Percentiles rank a stretch among this genome's conserved stretches.
phyloP scores from a whole-genome alignment of 169 alveolate genomes.

The Theileria equi region DNA sequence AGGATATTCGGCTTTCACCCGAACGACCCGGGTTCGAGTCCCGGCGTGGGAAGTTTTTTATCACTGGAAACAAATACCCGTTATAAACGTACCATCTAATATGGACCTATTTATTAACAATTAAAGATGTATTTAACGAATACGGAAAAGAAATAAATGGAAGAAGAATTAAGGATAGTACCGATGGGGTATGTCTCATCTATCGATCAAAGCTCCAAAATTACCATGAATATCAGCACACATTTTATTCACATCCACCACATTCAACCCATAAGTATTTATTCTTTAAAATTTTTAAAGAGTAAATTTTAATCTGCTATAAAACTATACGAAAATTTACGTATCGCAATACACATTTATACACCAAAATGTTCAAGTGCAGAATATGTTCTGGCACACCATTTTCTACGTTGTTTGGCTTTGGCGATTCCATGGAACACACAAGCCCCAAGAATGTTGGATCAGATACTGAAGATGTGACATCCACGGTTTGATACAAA shows the following conservation, averaged over 20 bases:
- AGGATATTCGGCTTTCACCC: constrained; percentile 99
- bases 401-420: constrained; percentile 68
- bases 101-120: too few relatives aligned
- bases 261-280: neutral
- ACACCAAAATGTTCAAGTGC: constrained; percentile 73
- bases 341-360: neutral
- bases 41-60: constrained; percentile 91
- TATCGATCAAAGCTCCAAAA: too few relatives aligned
- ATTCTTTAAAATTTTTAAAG: constrained; percentile 38
- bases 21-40: constrained; percentile 99
- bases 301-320: too few relatives aligned
- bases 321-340: too few relatives aligned
- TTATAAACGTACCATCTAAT: too few relatives aligned
- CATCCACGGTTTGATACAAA: constrained; percentile 16
- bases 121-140: too few relatives aligned
- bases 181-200: too few relatives aligned
- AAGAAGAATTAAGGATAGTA: too few relatives aligned
- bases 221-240: too few relatives aligned
- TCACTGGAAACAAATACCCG: too few relatives aligned
- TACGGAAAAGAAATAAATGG: too few relatives aligned
- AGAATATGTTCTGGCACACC: constrained; percentile 75
- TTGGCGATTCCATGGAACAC: constrained; percentile 38
- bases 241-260: neutral
- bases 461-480: constrained; percentile 22
- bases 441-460: constrained; percentile 10